A percentile compares a stretch with the other conserved stretches of the same genome.
Evolutionary conservation across 164 flowering plant genomes (phyloP).

Genomic region (Stephania yunnanensis): DNA sequence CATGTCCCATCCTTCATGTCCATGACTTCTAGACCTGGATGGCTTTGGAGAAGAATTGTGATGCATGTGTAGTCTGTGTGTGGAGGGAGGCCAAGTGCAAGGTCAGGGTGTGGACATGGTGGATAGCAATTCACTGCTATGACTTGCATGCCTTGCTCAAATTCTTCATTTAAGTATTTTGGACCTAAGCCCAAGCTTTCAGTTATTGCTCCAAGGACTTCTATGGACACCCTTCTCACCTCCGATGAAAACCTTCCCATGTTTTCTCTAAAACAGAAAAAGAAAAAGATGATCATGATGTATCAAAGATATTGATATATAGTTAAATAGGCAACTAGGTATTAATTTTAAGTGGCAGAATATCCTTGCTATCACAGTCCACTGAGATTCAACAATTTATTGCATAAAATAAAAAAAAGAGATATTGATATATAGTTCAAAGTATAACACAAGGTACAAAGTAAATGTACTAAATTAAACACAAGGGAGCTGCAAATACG

Average conservation of each 20-base stretch:
- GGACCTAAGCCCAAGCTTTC: slow-evolving; percentile 2
- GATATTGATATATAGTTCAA: too few species aligned
- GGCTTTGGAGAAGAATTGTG: slow-evolving; percentile 34
- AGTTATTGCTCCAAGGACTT: background rate
- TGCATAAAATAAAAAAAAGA: too few species aligned
- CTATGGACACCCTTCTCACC: slow-evolving; percentile 5
- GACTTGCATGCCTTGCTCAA: slow-evolving; percentile 21
- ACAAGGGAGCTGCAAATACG: too few species aligned
- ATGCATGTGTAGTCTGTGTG: slow-evolving; percentile 37
- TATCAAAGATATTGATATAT: too few species aligned
- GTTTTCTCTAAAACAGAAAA: background rate
- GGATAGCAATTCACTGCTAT: slow-evolving; percentile 44
- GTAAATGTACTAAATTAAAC: too few species aligned
- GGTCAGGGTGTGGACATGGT: slow-evolving; percentile 42
- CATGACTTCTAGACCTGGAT: slow-evolving; percentile 29
- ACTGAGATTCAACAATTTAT: too few species aligned
- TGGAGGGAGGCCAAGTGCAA: slow-evolving; percentile 39
- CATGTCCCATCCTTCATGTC: slow-evolving; percentile 8
- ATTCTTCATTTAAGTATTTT: background rate
- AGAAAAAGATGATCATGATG: too few species aligned
- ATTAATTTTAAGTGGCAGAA: too few species aligned
- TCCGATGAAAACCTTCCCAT: background rate
- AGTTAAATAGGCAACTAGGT: too few species aligned
- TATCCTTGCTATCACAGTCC: too few species aligned
- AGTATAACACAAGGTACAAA: too few species aligned